Base-by-base conservation (phyloP, 108 stramenopile species). In the Nitzschia sp. region DNA sequence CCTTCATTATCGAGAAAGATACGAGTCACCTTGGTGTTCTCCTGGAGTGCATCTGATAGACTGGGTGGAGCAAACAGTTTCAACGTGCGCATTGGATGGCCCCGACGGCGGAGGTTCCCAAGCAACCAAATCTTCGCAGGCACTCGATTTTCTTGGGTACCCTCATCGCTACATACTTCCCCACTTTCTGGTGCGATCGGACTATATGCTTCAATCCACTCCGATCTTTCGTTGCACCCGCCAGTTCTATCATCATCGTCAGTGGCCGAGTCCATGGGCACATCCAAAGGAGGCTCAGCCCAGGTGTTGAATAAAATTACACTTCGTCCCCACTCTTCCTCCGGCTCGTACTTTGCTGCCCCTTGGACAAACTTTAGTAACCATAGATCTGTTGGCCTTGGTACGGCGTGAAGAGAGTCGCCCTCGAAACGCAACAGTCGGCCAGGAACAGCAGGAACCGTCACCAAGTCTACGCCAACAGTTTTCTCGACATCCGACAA, bases 301-400 rank as follows among this genome's bases (percentile, higher is more conserved):
- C 91, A 92, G 16, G 83, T 73, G 64, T 92, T 92, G 83, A 92
- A 92, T 32, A 92, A 64, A 23, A 92, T 71, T 13, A 92, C 91
- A 63, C 83, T 85, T 61, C 90, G 66, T 23, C 85, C 90, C 79
- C 74, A 91, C 23, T 71, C 45, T 52, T 81, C 74, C 32, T 76
- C 78, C 0, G 73, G 64, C 28, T 36, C 71, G 45, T 58, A 83
- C 3, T 68, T 35, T 17, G 82, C 56, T 11, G 79, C 30, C 29
- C 90, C 85, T 58, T 64, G 68, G 0, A 86, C 76, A 59, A 88
- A 86, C n/a, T 81, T 78, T 13, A 82, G 44, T 48, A 89, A 63
- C 87, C 88, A 92, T 35, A 89, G 45, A 71, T 92, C 82, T 17
- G 73, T 54, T 5, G 91, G 91, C 19, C 88, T 55, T 21, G 91